phyloP scores from a whole-genome alignment of 1,284 basidiomycete genomes.

The Ganoderma leucocontextum region DNA sequence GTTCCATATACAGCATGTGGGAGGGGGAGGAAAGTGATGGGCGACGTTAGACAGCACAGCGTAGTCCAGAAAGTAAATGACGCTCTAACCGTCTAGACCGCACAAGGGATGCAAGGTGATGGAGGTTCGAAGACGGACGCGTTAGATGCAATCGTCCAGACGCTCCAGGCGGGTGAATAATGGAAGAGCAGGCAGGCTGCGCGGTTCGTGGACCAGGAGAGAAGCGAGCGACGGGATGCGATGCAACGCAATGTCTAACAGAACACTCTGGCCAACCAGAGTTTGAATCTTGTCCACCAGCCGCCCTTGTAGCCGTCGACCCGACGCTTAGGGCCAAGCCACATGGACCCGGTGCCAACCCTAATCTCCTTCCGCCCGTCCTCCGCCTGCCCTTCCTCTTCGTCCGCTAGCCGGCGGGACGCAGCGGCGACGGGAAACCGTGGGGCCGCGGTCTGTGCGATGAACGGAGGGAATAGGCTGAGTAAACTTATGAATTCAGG shows the following conservation, averaged over 20 bases:
- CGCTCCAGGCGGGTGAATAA: constrained; percentile 25
- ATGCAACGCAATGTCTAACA: constrained; percentile 45
- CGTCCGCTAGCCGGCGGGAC: constrained; percentile 52
- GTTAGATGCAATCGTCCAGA: constrained; percentile 22
- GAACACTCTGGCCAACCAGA: constrained; percentile 77
- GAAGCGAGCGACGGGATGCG: background rate
- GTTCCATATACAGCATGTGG: constrained; percentile 18
- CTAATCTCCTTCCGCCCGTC: constrained; percentile 59
- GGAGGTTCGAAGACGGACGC: constrained; percentile 21
- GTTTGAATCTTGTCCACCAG: constrained; percentile 76
- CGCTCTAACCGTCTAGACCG: constrained; percentile 16
- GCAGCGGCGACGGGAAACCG: constrained; percentile 58
- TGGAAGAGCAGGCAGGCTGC: constrained; percentile 1
- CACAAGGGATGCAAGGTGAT: constrained; percentile 17
- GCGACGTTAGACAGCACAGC: constrained; percentile 19
- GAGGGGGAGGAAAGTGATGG: constrained; percentile 3
- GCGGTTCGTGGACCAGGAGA: constrained; percentile 1
- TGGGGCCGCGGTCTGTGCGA: constrained; percentile 67
- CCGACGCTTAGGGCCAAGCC: constrained; percentile 65
- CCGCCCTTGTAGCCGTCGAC: constrained; percentile 70
- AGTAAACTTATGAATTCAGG: constrained; percentile 69
- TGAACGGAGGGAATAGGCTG: constrained; percentile 73
- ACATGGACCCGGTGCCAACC: constrained; percentile 78
- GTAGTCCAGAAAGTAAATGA: constrained; percentile 16
- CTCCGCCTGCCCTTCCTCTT: constrained; percentile 71